phyloP scores from a whole-genome alignment of 73 alveolate genomes.

The Paramecium primaurelia region DNA sequence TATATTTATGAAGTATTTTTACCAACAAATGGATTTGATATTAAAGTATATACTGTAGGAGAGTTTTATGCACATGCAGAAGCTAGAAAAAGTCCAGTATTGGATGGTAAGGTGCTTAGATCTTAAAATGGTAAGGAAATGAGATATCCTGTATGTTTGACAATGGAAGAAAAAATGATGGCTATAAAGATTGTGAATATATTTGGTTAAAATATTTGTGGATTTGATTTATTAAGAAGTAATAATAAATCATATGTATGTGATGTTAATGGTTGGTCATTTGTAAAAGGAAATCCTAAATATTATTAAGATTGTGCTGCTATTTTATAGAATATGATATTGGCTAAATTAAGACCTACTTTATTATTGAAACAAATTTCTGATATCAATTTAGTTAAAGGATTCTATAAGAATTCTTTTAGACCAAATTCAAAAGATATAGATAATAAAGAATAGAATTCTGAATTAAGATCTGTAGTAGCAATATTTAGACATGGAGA shows the following conservation, averaged over 20 bases:
- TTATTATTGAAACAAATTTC: not conserved
- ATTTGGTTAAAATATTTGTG: slow-evolving; percentile 94
- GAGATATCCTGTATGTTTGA: slow-evolving; percentile 94
- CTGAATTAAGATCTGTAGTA: slow-evolving; percentile 94
- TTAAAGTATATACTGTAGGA: slow-evolving; percentile 97
- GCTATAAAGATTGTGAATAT: slow-evolving; percentile 88
- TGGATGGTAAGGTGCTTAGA: slow-evolving; percentile 92
- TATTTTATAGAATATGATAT: slow-evolving; percentile 52
- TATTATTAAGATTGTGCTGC: slow-evolving; percentile 73
- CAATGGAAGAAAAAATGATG: slow-evolving; percentile 90
- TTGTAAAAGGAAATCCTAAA: slow-evolving; percentile 68
- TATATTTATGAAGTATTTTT: slow-evolving; percentile 84
- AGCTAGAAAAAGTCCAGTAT: slow-evolving; percentile 96
- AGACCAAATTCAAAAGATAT: not conserved
- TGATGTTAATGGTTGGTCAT: slow-evolving; percentile 96
- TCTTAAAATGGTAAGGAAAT: slow-evolving; percentile 96
- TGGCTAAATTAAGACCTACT: slow-evolving; percentile 45
- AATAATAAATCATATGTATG: slow-evolving; percentile 95
- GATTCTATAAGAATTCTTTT: slow-evolving; percentile 40
- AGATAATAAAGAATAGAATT: slow-evolving; percentile 65
- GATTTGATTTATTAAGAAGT: slow-evolving; percentile 94
- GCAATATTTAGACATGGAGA: slow-evolving; percentile 97
- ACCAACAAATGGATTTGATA: slow-evolving; percentile 93
- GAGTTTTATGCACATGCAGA: slow-evolving; percentile 97
- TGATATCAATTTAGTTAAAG: slow-evolving; percentile 14